A percentile compares a stretch with the other conserved stretches of the same genome.
Evolutionary conservation across 768 basidiomycete species (phyloP).

Genomic region (Tulasnella sp.): DNA sequence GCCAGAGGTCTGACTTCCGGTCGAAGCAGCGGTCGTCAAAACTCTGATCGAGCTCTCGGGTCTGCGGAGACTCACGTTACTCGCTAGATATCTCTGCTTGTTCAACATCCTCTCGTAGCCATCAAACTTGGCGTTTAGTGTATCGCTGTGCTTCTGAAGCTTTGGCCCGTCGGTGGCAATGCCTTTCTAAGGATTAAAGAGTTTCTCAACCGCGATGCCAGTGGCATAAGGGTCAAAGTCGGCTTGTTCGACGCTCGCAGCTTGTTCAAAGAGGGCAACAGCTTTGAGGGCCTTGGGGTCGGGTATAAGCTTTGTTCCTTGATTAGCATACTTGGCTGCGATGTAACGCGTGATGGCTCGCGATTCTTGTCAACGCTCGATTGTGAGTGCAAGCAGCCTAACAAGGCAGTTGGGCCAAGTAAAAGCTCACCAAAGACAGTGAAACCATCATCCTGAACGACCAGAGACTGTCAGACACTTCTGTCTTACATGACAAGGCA

Average conservation of each 20-base stretch:
- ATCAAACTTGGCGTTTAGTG: constrained; percentile 38
- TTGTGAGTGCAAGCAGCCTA: not conserved
- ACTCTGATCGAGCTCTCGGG: too few relatives aligned
- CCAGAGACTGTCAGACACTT: not conserved
- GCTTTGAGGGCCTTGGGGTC: constrained; percentile 30
- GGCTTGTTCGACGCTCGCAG: constrained; percentile 41
- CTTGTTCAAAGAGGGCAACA: constrained; percentile 44
- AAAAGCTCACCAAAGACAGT: constrained; percentile 44
- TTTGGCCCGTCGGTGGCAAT: not conserved
- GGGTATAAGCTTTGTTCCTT: constrained; percentile 48
- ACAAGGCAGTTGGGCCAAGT: constrained; percentile 20
- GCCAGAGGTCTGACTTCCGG: constrained; percentile 6
- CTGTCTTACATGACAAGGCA: too few relatives aligned
- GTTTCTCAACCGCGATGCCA: constrained; percentile 39
- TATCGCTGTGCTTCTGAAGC: constrained; percentile 21
- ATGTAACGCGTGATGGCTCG: constrained; percentile 57
- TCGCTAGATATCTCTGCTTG: constrained; percentile 47
- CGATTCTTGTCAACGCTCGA: constrained; percentile 33
- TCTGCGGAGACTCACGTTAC: constrained; percentile 33
- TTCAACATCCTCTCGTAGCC: constrained; percentile 50
- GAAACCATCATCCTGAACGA: constrained; percentile 49
- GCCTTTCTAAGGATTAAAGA: constrained; percentile 31
- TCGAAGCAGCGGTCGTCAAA: too few relatives aligned
- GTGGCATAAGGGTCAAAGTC: constrained; percentile 47
- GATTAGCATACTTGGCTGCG: constrained; percentile 43